A percentile compares a stretch with the other conserved stretches of the same genome.
These are phyloP conservation scores for Penicillium hordei DNA, from an alignment of 2,329 filamentous ascomycete genomes.

Conservation along the genomic window DNA sequence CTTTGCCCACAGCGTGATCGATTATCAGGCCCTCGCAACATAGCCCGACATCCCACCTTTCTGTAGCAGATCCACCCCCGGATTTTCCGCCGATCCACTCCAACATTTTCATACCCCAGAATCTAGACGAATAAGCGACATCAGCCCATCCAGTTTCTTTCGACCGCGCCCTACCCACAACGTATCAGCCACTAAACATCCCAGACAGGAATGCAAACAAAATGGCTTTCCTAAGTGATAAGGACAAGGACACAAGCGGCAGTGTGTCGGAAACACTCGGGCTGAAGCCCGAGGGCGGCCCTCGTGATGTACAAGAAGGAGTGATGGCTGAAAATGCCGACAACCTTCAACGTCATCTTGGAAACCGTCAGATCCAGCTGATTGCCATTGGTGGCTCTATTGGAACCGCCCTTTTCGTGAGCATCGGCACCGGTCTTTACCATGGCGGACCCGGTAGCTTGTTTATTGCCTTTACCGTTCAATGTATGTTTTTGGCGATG, in stretches of 20 bases:
- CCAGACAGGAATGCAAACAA: conserved; percentile 8
- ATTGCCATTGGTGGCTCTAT: conserved; percentile 46
- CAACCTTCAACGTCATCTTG: conserved; percentile 24
- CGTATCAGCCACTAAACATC: background rate
- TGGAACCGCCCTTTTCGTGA: conserved; percentile 41
- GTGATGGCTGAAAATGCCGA: conserved; percentile 30
- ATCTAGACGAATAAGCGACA: conserved; percentile 1
- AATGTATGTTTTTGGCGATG: conserved; percentile 35
- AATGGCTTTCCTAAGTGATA: conserved; percentile 13
- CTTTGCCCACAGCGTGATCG: background rate
- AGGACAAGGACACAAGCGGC: conserved; percentile 14
- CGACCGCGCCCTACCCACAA: background rate
- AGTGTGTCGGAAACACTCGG: conserved; percentile 15
- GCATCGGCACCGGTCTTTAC: conserved; percentile 40
- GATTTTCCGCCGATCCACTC: background rate
- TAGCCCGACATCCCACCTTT: background rate
- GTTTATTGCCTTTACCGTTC: conserved; percentile 37
- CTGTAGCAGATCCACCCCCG: conserved; percentile 1
- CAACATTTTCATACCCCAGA: background rate
- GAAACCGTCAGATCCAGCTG: conserved; percentile 28
- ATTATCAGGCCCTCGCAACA: background rate
- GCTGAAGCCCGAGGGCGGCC: conserved; percentile 12
- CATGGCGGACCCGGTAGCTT: conserved; percentile 41
- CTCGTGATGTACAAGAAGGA: conserved; percentile 24
- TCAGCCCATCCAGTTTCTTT: background rate